A percentile compares a stretch with the other conserved stretches of the same genome.
These are phyloP conservation scores for Chytriomyces confervae DNA, from an alignment of 192 early-diverging fungal species.

Conservation along the genomic window DNA sequence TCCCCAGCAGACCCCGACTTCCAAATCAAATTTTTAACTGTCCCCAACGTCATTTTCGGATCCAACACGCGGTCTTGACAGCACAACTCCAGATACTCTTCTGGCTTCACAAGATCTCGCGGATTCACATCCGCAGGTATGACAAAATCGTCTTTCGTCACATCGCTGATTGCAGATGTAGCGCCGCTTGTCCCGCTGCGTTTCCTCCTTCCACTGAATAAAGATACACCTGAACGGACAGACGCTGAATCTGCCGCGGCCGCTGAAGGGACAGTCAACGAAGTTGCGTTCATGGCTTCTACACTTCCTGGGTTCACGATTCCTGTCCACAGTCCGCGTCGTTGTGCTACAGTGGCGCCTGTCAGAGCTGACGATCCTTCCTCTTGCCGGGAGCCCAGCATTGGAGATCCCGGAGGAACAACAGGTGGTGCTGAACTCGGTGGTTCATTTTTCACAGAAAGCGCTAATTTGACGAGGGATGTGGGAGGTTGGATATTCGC, in stretches of 20 bases:
- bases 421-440: neutral
- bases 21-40: slow-evolving; percentile 68
- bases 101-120: slow-evolving; percentile 35
- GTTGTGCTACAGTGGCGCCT: neutral
- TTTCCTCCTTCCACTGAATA: slow-evolving; percentile 10
- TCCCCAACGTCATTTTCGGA: slow-evolving; percentile 74
- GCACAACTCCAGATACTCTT: slow-evolving; percentile 44
- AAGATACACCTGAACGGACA: neutral
- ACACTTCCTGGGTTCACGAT: slow-evolving; percentile 18
- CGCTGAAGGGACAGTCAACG: neutral
- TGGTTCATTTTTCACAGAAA: neutral
- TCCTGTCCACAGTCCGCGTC: neutral
- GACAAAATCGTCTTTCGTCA: neutral
- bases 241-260: neutral
- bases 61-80: slow-evolving; percentile 55
- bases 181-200: neutral
- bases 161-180: neutral
- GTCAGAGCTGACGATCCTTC: neutral
- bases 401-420: slow-evolving; percentile 9
- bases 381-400: neutral
- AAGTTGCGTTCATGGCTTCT: neutral
- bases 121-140: slow-evolving; percentile 10
- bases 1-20: slow-evolving; percentile 53
- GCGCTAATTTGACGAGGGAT: slow-evolving; percentile 25
- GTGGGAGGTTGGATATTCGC: slow-evolving; percentile 42